These are phyloP conservation scores for Begonia loranthoides DNA, from an alignment of 306 rosid genomes.

Conservation along the genomic window DNA sequence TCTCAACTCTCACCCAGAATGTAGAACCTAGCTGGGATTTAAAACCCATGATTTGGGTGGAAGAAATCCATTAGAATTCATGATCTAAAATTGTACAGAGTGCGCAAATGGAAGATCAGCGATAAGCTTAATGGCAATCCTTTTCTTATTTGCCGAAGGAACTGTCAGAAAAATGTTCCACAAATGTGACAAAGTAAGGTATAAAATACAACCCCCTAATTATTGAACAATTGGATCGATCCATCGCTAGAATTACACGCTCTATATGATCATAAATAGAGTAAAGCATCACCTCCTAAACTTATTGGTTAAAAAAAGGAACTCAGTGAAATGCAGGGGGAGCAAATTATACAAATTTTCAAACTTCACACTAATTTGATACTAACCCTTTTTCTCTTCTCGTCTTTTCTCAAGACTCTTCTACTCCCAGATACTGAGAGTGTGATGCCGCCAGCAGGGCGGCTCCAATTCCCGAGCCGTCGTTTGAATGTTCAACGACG, in stretches of 20 bases:
- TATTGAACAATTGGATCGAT: too few species aligned
- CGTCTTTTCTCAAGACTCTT: conserved; percentile 13
- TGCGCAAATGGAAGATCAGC: too few species aligned
- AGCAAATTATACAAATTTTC: conserved; percentile 1
- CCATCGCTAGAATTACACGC: neutral
- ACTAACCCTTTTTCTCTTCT: neutral
- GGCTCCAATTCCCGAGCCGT: conserved; percentile 91
- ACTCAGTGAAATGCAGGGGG: neutral
- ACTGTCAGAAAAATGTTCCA: too few species aligned
- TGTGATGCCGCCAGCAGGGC: conserved; percentile 82
- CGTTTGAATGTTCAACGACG: conserved; percentile 44
- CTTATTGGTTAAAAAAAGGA: neutral
- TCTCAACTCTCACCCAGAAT: neutral
- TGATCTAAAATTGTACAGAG: too few species aligned
- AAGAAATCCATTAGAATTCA: too few species aligned
- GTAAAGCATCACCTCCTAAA: neutral
- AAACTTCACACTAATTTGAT: neutral
- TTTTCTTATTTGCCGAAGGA: too few species aligned
- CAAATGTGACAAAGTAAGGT: too few species aligned
- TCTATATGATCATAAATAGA: neutral
- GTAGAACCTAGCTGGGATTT: neutral
- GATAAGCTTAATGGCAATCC: too few species aligned
- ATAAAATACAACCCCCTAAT: too few species aligned
- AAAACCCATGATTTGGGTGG: too few species aligned
- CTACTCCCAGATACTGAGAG: conserved; percentile 40